Percentiles rank a stretch among this genome's conserved stretches.
phyloP scores from a whole-genome alignment of 2,329 filamentous ascomycete species.

The Arachnomyces sp. region DNA sequence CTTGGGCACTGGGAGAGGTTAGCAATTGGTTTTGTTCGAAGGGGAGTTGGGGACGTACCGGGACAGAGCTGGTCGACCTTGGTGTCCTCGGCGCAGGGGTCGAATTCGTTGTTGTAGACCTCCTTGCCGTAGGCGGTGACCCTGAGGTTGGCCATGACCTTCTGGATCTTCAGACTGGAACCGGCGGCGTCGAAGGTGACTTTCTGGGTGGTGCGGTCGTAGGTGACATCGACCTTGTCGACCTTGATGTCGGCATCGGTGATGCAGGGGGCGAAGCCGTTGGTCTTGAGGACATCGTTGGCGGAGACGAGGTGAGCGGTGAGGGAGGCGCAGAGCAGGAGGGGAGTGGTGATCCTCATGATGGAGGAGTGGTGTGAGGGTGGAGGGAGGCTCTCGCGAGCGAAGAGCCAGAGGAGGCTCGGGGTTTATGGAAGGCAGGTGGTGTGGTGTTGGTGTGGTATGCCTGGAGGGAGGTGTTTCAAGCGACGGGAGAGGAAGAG shows the following conservation, averaged over 20 bases:
- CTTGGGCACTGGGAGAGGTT: conserved; percentile 54
- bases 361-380: neutral
- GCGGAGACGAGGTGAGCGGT: conserved; percentile 44
- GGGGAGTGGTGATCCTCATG: conserved; percentile 20
- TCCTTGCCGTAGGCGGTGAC: conserved; percentile 77
- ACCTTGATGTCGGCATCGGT: conserved; percentile 54
- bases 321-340: conserved; percentile 21
- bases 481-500: too few species aligned
- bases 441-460: too few species aligned
- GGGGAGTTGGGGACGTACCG: conserved; percentile 41
- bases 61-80: conserved; percentile 72
- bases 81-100: conserved; percentile 65
- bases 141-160: conserved; percentile 67
- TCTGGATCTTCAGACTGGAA: conserved; percentile 62
- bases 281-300: conserved; percentile 66
- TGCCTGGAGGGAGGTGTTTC: too few species aligned
- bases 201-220: conserved; percentile 63
- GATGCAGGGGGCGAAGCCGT: conserved; percentile 68
- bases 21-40: neutral
- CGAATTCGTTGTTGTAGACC: conserved; percentile 70
- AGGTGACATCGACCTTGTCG: conserved; percentile 65
- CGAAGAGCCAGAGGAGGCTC: too few species aligned
- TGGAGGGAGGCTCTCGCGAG: too few species aligned
- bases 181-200: conserved; percentile 78
- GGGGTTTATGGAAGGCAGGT: too few species aligned